These are phyloP conservation scores for Lactuca saligna DNA, from an alignment of 129 eudicot species.

Conservation along the genomic window DNA sequence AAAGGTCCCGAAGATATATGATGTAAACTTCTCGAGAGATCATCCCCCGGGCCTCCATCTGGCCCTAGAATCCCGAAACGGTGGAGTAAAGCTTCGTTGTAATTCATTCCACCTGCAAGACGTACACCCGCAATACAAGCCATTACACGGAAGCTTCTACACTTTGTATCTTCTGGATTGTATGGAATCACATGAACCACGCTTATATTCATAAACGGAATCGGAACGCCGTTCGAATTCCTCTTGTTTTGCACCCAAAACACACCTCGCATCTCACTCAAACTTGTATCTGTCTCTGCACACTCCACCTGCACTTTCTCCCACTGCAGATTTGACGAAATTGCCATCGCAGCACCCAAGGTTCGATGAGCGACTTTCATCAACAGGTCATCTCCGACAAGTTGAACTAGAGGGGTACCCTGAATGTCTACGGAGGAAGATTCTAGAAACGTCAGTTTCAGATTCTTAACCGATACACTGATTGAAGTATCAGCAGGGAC, in stretches of 20 bases:
- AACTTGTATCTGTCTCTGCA: slow-evolving; percentile 43
- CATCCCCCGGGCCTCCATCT: slow-evolving; percentile 91
- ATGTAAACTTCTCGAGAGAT: slow-evolving; percentile 67
- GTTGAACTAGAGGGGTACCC: slow-evolving; percentile 65
- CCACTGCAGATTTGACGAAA: slow-evolving; percentile 71
- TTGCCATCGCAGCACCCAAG: slow-evolving; percentile 84
- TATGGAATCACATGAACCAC: slow-evolving; percentile 70
- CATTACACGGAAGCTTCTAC: slow-evolving; percentile 68
- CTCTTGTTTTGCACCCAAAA: slow-evolving; percentile 72
- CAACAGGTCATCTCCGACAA: slow-evolving; percentile 59
- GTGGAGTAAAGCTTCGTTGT: slow-evolving; percentile 73
- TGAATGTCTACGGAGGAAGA: slow-evolving; percentile 41
- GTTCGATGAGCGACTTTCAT: slow-evolving; percentile 70
- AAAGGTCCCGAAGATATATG: slow-evolving; percentile 73
- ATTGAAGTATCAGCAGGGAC: slow-evolving; percentile 87
- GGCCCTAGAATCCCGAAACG: slow-evolving; percentile 78
- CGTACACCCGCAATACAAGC: slow-evolving; percentile 81
- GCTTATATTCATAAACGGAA: slow-evolving; percentile 63
- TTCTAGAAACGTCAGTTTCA: slow-evolving; percentile 69
- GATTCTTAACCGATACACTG: slow-evolving; percentile 48
- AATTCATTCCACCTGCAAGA: slow-evolving; percentile 91
- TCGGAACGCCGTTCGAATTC: slow-evolving; percentile 5
- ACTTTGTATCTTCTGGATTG: slow-evolving; percentile 57
- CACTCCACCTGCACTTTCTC: slow-evolving; percentile 66
- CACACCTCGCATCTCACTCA: slow-evolving; percentile 58